Percentiles rank a stretch among this genome's conserved stretches.
phyloP scores from a whole-genome alignment of 371 early-diverging fungal species.

The Mortierella sp. region DNA sequence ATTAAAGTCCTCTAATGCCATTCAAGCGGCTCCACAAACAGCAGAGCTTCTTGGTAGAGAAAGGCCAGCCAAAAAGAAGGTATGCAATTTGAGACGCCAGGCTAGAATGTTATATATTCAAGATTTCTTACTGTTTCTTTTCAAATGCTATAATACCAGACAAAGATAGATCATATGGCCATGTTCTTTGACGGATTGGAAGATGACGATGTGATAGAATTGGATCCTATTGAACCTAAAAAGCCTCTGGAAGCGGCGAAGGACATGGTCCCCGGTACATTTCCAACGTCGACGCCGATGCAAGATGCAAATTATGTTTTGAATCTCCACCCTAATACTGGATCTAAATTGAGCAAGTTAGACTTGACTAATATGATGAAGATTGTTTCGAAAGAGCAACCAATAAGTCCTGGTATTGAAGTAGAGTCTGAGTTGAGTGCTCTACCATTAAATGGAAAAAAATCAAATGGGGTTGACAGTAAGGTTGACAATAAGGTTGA shows the following conservation, averaged over 20 bases:
- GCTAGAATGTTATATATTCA: not conserved
- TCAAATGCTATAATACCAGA: not conserved
- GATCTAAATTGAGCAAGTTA: not conserved
- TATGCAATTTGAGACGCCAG: not conserved
- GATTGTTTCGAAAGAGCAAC: not conserved
- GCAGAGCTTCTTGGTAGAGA: not conserved
- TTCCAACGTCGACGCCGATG: not conserved
- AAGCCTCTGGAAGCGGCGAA: not conserved
- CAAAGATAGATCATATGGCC: slow-evolving; percentile 45
- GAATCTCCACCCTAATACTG: not conserved
- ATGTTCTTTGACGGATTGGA: slow-evolving; percentile 47
- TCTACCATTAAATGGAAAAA: not conserved
- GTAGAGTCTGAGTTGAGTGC: not conserved
- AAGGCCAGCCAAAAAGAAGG: slow-evolving; percentile 45
- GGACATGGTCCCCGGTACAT: not conserved
- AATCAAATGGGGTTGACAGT: not conserved
- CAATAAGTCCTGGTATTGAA: not conserved
- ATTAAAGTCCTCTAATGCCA: not conserved
- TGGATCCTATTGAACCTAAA: slow-evolving; percentile 2
- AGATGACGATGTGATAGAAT: slow-evolving; percentile 19
- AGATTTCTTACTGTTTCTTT: not conserved
- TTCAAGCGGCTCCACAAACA: not conserved
- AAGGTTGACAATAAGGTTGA: not conserved
- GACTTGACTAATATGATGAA: not conserved
- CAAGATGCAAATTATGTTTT: not conserved